Base-by-base conservation (phyloP, 495 filamentous ascomycete genomes). In the Jackrogersella minutella region DNA sequence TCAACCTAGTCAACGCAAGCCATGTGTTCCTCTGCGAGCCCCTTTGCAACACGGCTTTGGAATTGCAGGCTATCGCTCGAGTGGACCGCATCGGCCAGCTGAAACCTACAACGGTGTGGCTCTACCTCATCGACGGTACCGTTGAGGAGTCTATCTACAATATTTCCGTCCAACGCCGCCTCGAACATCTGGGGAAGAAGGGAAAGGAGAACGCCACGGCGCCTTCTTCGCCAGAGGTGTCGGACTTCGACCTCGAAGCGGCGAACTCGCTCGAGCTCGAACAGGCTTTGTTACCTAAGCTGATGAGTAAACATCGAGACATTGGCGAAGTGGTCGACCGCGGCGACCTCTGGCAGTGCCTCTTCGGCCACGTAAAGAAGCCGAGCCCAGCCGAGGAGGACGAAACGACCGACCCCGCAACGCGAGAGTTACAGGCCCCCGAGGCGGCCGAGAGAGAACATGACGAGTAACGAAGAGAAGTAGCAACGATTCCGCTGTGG, bases 21-120 rank as follows among this genome's bases (percentile, higher is more conserved):
- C 91, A 99, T 73, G 93, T 99, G 0, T 94, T 99, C 68, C 80
- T 99, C 6, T 97, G 93, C 74, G 94, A 99, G 74, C 94, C 94
- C 0, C 78, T 97, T 3, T 86, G 97, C 66, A 97, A 97, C 73
- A 91, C 93, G 5, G 92, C 94, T 1, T 87, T 99, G 7, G 94
- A 97, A 69, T 83, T 97, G 5, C 94, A 99, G 71, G 94, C 93
- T 2, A 96, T 97, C 67, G 92, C 93, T 5, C 89, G 94, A 46
- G 93, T 99, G 0, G 92, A 99, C 74, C 85, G 94, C 34, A 99
- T 99, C 55, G 94, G 94, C 0, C 94, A 99, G 75, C 84, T 87
- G 59, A 87, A 90, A 22, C 82, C 88, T 62, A 99, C 94, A 5
- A 96, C 92, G 1, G 94, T 97, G 4, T 99, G 93, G 90, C 90